phyloP scores from a whole-genome alignment of 306 rosid genomes.

The Elaeagnus macrophylla region DNA sequence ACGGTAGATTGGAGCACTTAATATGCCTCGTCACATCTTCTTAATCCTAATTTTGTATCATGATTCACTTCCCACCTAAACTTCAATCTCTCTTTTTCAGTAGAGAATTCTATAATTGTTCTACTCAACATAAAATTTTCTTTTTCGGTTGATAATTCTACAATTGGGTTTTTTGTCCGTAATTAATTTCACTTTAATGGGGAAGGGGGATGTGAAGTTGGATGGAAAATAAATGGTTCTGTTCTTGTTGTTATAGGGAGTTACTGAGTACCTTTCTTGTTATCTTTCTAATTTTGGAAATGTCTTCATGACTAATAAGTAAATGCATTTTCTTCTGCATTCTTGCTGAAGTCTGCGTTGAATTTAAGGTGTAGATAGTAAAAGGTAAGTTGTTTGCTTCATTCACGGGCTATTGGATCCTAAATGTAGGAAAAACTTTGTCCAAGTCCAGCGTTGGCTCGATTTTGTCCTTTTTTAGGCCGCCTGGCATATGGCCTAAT shows the following conservation, averaged over 20 bases:
- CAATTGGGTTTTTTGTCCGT: too few relatives aligned
- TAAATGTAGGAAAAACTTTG: too few relatives aligned
- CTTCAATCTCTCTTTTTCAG: too few relatives aligned
- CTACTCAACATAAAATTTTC: too few relatives aligned
- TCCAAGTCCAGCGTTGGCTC: slow-evolving; percentile 3
- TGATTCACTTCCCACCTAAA: too few relatives aligned
- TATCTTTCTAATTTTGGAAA: slow-evolving; percentile 17
- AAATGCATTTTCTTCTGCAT: background rate
- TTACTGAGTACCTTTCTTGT: slow-evolving; percentile 9
- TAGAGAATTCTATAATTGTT: too few relatives aligned
- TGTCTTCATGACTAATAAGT: background rate
- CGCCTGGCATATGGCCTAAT: slow-evolving; percentile 10
- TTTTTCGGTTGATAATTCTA: too few relatives aligned
- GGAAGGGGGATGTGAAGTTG: background rate
- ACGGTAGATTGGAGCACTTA: too few relatives aligned
- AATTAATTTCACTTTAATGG: too few relatives aligned
- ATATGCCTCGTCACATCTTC: too few relatives aligned
- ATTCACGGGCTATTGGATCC: too few relatives aligned
- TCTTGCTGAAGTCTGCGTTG: slow-evolving; percentile 1
- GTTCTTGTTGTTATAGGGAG: slow-evolving; percentile 16
- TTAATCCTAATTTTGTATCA: too few relatives aligned
- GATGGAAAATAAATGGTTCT: background rate
- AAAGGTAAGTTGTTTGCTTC: background rate
- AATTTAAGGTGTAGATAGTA: slow-evolving; percentile 1
- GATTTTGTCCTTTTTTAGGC: slow-evolving; percentile 1